Conservation (phyloP, 257 asterid genomes). For the Nicotiana otophora region DNA sequence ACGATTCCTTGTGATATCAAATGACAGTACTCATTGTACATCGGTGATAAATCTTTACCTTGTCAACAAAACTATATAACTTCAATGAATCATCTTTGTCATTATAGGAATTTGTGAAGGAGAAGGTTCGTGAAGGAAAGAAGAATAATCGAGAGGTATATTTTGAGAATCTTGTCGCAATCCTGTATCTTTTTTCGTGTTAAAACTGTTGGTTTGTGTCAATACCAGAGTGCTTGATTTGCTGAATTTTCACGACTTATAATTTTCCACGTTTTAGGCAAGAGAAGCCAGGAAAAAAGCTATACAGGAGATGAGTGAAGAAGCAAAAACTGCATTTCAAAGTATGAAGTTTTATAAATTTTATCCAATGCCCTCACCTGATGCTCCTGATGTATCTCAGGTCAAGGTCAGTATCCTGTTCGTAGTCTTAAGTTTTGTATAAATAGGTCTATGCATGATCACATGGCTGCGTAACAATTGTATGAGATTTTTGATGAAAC, state of each 20-base stretch:
- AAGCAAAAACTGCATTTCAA: constrained; percentile 61
- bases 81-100: not conserved
- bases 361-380: constrained; percentile 73
- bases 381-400: constrained; percentile 70
- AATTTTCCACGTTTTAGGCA: constrained; percentile 41
- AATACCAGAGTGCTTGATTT: not conserved
- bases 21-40: not conserved
- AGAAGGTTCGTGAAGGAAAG: constrained; percentile 71
- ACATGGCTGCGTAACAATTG: not conserved
- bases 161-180: constrained; percentile 1
- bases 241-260: constrained; percentile 11
- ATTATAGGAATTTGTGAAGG: constrained; percentile 59
- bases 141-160: constrained; percentile 71
- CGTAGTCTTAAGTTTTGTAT: not conserved
- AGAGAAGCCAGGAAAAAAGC: constrained; percentile 80
- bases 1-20: constrained; percentile 2
- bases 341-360: constrained; percentile 69
- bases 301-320: constrained; percentile 62
- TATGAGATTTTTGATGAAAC: not conserved
- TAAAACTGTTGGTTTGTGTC: not conserved
- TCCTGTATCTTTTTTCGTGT: not conserved
- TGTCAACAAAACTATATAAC: not conserved
- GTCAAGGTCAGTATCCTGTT: constrained; percentile 55
- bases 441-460: not conserved
- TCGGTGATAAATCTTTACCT: not conserved